Evolutionary conservation across 495 filamentous ascomycete species (phyloP).

Genomic region (Xylaria sp.): DNA sequence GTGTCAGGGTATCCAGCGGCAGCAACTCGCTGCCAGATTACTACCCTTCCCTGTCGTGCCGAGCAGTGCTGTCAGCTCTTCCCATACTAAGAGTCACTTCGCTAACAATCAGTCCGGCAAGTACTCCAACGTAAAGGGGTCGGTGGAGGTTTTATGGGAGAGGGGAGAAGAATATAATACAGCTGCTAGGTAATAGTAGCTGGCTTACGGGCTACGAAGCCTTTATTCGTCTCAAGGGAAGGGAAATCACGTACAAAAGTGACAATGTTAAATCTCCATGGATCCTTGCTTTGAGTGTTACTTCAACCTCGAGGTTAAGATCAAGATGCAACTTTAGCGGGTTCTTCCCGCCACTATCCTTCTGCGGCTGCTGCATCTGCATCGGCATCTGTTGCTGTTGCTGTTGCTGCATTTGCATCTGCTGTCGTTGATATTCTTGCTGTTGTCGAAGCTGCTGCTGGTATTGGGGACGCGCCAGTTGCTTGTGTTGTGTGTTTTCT

Average conservation of each 20-base stretch:
- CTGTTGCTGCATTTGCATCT: conserved; percentile 58
- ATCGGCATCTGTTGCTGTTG: conserved; percentile 38
- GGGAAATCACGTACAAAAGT: conserved; percentile 70
- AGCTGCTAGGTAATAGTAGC: background rate
- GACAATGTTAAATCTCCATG: conserved; percentile 87
- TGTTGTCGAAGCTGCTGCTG: conserved; percentile 52
- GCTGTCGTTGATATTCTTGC: conserved; percentile 45
- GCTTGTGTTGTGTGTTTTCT: conserved; percentile 37
- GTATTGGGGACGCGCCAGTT: conserved; percentile 32
- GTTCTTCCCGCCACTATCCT: conserved; percentile 56
- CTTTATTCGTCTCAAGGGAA: background rate
- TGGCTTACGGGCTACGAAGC: background rate
- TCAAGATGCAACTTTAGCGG: conserved; percentile 80
- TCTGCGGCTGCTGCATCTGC: conserved; percentile 48
- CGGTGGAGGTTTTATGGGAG: background rate
- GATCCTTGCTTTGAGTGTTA: conserved; percentile 92
- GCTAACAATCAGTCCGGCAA: conserved; percentile 5
- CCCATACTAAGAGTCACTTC: conserved; percentile 9
- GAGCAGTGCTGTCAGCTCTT: background rate
- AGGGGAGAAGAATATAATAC: conserved; percentile 51
- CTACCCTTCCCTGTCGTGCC: background rate
- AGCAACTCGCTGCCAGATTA: background rate
- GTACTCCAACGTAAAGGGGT: background rate
- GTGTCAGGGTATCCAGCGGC: background rate
- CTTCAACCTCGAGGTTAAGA: conserved; percentile 87